phyloP scores from a whole-genome alignment of 129 eudicot species.

The Rutidosis leptorrhynchoides region DNA sequence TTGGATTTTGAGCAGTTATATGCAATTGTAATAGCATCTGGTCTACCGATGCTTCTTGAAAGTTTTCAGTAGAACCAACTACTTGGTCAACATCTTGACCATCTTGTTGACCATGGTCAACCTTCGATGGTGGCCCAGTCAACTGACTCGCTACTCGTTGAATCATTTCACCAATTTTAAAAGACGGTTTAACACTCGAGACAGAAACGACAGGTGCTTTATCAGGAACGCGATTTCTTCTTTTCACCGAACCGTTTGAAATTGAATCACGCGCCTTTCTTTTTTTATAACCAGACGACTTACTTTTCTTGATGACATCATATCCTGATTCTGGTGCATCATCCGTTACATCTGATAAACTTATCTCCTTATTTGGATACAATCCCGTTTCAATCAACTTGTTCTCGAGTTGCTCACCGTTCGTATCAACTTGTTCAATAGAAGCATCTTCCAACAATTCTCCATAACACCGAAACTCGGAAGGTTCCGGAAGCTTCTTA shows the following conservation, averaged over 20 bases:
- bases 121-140: constrained; percentile 56
- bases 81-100: constrained; percentile 25
- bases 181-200: constrained; percentile 68
- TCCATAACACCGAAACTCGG: constrained; percentile 43
- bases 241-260: constrained; percentile 44
- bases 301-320: constrained; percentile 20
- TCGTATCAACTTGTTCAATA: constrained; percentile 19
- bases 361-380: constrained; percentile 46
- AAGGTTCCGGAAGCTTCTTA: constrained; percentile 45
- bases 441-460: constrained; percentile 45
- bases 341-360: constrained; percentile 52
- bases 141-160: constrained; percentile 80
- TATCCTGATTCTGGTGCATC: constrained; percentile 44
- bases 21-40: constrained; percentile 67
- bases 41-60: constrained; percentile 43
- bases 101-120: constrained; percentile 27
- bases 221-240: constrained; percentile 42
- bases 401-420: constrained; percentile 15
- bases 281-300: constrained; percentile 37
- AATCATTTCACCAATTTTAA: constrained; percentile 77
- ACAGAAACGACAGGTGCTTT: constrained; percentile 39
- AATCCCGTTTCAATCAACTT: constrained; percentile 11
- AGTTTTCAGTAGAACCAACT: constrained; percentile 30
- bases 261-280: constrained; percentile 44
- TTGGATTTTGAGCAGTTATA: constrained; percentile 65